Conservation (phyloP, 2,329 filamentous ascomycete genomes). For the Peltaster fructicola region DNA sequence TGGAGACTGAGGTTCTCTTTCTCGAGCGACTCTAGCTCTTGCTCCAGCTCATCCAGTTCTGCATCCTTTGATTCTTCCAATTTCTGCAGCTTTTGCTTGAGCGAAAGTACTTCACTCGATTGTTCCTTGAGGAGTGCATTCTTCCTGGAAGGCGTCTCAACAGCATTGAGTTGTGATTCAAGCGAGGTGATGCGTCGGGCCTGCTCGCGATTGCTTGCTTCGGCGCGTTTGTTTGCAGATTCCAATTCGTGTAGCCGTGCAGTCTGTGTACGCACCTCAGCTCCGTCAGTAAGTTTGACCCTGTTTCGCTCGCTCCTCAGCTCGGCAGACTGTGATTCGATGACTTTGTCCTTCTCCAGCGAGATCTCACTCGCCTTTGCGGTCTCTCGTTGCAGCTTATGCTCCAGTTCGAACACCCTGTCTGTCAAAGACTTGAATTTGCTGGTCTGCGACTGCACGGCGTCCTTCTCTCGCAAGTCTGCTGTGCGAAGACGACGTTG, state of each 20-base stretch:
- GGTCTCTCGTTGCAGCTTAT: conserved; percentile 28
- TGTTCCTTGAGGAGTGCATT: conserved; percentile 20
- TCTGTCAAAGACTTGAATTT: conserved; percentile 32
- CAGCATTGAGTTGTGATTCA: conserved; percentile 16
- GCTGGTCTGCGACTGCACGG: conserved; percentile 30
- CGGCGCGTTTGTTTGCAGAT: conserved; percentile 19
- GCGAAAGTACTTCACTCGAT: conserved; percentile 16
- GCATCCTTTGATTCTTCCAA: conserved; percentile 19
- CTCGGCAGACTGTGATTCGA: conserved; percentile 26
- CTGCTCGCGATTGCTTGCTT: conserved; percentile 14
- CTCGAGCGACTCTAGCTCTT: conserved; percentile 12
- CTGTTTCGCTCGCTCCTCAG: conserved; percentile 17
- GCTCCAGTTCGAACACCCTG: conserved; percentile 30
- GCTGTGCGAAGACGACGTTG: conserved; percentile 14
- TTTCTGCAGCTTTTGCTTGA: conserved; percentile 17
- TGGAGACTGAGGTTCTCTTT: conserved; percentile 7
- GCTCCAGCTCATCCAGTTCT: conserved; percentile 16
- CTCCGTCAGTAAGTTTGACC: conserved; percentile 13
- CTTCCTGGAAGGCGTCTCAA: conserved; percentile 22
- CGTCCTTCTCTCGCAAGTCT: conserved; percentile 13
- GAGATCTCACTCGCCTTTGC: conserved; percentile 24
- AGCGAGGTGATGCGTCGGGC: conserved; percentile 16
- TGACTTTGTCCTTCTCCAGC: conserved; percentile 23
- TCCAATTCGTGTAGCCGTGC: conserved; percentile 22
- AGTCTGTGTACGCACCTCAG: conserved; percentile 15